Evolutionary conservation across 257 asterid species (phyloP).

Genomic region (Lycium ferocissimum): DNA sequence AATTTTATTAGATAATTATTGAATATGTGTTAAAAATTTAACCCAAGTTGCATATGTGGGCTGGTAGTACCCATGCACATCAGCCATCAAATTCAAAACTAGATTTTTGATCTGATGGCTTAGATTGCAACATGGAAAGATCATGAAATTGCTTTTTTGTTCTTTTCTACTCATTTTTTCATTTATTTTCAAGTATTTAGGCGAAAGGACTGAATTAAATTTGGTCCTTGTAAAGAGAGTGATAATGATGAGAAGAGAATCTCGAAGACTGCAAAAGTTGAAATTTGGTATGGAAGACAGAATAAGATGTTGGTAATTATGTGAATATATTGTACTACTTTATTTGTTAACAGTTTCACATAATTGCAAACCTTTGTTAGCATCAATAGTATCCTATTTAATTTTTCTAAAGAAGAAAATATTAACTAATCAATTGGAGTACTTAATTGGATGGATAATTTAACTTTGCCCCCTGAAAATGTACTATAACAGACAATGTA

Average conservation of each 20-base stretch:
- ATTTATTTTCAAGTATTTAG: not conserved
- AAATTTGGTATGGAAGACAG: slow-evolving; percentile 30
- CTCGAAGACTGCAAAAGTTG: slow-evolving; percentile 35
- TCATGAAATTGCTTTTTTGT: slow-evolving; percentile 5
- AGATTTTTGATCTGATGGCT: slow-evolving; percentile 45
- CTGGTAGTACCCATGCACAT: not conserved
- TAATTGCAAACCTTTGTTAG: no score
- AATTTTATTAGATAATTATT: not conserved
- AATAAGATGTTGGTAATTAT: slow-evolving; percentile 33
- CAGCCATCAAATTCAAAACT: slow-evolving; percentile 23
- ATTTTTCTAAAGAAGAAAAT: no score
- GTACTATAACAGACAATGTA: no score
- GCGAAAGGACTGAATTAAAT: not conserved
- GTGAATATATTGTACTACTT: not conserved
- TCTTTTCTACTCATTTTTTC: not conserved
- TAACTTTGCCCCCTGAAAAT: no score
- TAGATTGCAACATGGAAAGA: slow-evolving; percentile 25
- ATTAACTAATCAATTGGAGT: no score
- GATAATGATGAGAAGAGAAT: slow-evolving; percentile 32
- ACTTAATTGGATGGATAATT: no score
- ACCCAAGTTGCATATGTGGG: not conserved
- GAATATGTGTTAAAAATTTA: not conserved
- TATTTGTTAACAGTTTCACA: not conserved
- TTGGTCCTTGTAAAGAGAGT: slow-evolving; percentile 6
- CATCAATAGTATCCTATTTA: no score